phyloP scores from a whole-genome alignment of 73 alveolate genomes.

The Paramecium sexaurelia region DNA sequence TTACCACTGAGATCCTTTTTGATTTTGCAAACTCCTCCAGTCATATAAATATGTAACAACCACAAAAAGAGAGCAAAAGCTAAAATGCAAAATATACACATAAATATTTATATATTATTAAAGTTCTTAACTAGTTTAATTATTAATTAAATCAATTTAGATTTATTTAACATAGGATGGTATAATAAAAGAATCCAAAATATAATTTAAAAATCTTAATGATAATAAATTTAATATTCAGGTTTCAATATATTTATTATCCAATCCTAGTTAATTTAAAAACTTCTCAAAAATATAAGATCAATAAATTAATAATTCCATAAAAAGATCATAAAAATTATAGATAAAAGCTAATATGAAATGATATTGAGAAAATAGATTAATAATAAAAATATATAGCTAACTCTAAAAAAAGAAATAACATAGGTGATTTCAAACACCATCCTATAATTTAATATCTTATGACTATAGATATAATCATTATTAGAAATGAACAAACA shows the following conservation, averaged over 20 bases:
- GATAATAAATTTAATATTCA: slow-evolving; percentile 8
- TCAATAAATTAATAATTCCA: no score
- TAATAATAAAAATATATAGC: not conserved
- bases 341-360: no score
- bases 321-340: no score
- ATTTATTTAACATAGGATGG: no score
- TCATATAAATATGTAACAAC: not conserved
- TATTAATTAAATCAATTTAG: not conserved
- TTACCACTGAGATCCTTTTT: slow-evolving; percentile 43
- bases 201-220: slow-evolving; percentile 10
- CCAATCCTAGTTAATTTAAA: no score
- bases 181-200: not conserved
- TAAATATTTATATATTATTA: no score
- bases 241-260: no score
- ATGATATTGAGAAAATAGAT: no score
- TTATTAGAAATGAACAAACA: not conserved
- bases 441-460: not conserved
- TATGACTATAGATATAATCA: slow-evolving; percentile 18
- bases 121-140: not conserved
- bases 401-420: not conserved
- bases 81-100: not conserved
- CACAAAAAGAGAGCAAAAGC: not conserved
- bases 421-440: not conserved
- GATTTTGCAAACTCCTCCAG: not conserved
- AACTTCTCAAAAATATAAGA: no score